Conservation (phyloP, 2,329 filamentous ascomycete species). For the Leptographium wingfieldii region DNA sequence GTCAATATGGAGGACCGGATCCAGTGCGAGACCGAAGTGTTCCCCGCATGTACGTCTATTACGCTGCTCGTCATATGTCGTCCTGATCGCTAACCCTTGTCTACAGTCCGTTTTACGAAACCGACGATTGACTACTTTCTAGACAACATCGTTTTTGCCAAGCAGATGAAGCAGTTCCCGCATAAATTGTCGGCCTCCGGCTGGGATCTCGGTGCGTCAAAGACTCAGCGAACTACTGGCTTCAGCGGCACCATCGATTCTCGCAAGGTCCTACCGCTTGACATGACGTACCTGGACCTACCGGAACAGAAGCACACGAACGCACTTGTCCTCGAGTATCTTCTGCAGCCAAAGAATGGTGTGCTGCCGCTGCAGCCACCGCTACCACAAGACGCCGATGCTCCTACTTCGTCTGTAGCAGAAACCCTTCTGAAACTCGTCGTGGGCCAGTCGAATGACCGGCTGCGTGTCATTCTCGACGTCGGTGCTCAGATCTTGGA, state of each 20-base stretch:
- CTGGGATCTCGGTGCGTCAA: slow-evolving; percentile 48
- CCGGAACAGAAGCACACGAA: slow-evolving; percentile 49
- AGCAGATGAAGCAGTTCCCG: slow-evolving; percentile 49
- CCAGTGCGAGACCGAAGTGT: no score
- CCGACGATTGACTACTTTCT: slow-evolving; percentile 52
- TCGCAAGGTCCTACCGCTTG: slow-evolving; percentile 41
- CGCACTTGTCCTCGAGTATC: slow-evolving; percentile 46
- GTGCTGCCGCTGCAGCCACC: slow-evolving; percentile 17
- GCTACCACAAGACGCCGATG: not conserved
- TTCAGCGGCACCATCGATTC: slow-evolving; percentile 63
- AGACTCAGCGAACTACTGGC: slow-evolving; percentile 40
- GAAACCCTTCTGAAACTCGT: slow-evolving; percentile 33
- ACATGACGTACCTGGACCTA: slow-evolving; percentile 43
- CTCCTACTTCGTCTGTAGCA: slow-evolving; percentile 12
- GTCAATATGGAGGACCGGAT: no score
- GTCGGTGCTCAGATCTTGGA: slow-evolving; percentile 61
- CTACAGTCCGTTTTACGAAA: slow-evolving; percentile 38
- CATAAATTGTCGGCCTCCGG: slow-evolving; percentile 52
- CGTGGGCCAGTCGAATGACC: slow-evolving; percentile 18
- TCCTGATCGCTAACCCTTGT: slow-evolving; percentile 30
- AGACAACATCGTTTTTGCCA: slow-evolving; percentile 43
- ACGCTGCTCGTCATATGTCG: no score
- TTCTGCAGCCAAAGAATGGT: slow-evolving; percentile 41
- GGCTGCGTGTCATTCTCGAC: slow-evolving; percentile 50
- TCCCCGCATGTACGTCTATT: no score